Percentiles rank a stretch among this genome's conserved stretches.
Conservation (phyloP, 306 rosid genomes). For the Senna tora region DNA sequence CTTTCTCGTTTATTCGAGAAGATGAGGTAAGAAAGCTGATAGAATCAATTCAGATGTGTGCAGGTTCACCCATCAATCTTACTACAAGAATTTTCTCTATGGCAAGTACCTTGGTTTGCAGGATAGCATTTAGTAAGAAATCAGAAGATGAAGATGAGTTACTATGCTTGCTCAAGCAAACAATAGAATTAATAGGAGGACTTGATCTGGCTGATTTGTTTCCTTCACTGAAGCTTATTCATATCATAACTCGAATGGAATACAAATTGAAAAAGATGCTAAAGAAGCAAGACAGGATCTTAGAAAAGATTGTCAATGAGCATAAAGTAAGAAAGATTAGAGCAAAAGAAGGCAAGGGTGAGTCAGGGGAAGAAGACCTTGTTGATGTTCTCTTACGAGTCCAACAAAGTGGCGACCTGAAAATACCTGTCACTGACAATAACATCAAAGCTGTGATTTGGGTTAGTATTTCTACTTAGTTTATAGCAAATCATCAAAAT, state of each 20-base stretch:
- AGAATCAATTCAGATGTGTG: conserved; percentile 27
- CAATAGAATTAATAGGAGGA: background rate
- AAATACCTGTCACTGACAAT: conserved; percentile 34
- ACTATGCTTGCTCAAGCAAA: background rate
- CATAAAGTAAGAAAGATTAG: no score
- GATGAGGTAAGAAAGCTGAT: conserved; percentile 48
- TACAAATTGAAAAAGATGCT: no score
- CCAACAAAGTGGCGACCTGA: no score
- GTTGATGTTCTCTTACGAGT: no score
- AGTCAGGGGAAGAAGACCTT: no score
- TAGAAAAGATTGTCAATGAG: no score
- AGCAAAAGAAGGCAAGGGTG: background rate
- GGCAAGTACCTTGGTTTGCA: background rate
- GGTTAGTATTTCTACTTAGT: conserved; percentile 36
- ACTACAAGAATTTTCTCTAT: no score
- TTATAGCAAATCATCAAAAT: no score
- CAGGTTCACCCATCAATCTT: conserved; percentile 36
- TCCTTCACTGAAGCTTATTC: conserved; percentile 36
- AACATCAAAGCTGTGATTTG: conserved; percentile 42
- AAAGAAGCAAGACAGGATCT: no score
- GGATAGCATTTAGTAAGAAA: conserved; percentile 38
- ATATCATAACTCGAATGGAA: background rate
- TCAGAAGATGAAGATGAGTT: conserved; percentile 32
- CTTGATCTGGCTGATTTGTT: conserved; percentile 45
- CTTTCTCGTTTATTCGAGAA: conserved; percentile 39